phyloP scores from a whole-genome alignment of 2,329 filamentous ascomycete species.

The Arthrinium puccinioides region DNA sequence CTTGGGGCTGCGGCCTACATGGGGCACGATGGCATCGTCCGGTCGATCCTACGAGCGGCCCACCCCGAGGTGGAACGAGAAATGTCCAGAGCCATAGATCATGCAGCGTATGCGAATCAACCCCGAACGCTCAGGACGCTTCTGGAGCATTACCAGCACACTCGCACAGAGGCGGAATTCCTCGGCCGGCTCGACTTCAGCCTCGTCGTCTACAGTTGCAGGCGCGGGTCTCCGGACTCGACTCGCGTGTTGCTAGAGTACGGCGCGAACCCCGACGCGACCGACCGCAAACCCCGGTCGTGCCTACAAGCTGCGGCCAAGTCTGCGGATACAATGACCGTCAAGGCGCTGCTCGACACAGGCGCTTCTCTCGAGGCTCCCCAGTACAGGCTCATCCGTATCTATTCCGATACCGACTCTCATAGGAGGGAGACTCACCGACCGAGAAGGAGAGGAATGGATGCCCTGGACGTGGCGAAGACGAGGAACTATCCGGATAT shows the following conservation, averaged over 20 bases:
- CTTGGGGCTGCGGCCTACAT: neutral
- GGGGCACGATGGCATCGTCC: constrained; percentile 1
- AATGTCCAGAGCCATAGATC: neutral
- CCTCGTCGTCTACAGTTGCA: neutral
- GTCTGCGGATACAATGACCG: neutral
- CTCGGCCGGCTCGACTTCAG: neutral
- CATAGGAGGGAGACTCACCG: no score
- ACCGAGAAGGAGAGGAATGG: neutral
- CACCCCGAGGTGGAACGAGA: no score
- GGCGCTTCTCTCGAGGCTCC: neutral
- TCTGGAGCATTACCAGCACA: neutral
- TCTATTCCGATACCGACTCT: neutral
- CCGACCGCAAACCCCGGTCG: neutral
- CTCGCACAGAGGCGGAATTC: neutral
- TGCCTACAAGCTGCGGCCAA: neutral
- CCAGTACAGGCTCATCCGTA: neutral
- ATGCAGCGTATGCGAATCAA: neutral
- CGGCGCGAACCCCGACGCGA: neutral
- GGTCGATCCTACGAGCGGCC: neutral
- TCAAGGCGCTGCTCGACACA: neutral
- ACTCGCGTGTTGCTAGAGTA: neutral
- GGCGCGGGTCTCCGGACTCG: neutral
- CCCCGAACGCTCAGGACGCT: neutral
- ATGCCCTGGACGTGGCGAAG: neutral
- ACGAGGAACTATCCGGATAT: neutral